Base-by-base conservation (phyloP, 2,329 filamentous ascomycete species). In the Cercospora sp. region DNA sequence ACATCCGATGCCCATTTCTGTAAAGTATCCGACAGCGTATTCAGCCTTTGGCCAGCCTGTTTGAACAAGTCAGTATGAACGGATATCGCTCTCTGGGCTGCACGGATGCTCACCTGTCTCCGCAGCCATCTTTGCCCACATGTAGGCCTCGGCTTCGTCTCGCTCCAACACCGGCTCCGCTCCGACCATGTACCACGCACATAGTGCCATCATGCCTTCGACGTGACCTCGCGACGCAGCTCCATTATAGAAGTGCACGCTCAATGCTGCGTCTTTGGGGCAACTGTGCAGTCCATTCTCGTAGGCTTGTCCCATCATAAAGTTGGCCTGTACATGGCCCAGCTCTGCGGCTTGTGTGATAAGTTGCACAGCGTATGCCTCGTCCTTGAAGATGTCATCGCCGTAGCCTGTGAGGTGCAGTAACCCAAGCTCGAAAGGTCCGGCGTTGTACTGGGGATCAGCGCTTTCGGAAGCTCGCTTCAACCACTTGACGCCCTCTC, bases 171-270 rank as follows among this genome's bases (percentile, higher is more conserved):
- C 89, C 0, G 94, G 93, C 73, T 94, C 91, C 1, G 95, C 95
- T 10, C 95, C 95, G 48, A 98, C 91, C 86, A 98, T 91, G 79
- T 98, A 99, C 95, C 95, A 99, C 10, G 95, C 95, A 80, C 95
- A 99, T 8, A 99, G 84, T 4, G 94, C 94, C 94, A 99, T 97
- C 93, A 98, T 98, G 59, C 93, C 94, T 59, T 89, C 87, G 0
- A 93, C 85, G 76, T 97, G 91, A 1, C 92, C 93, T 57, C 87
- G 85, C 76, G 96, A 91, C 2, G 95, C 95, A 12, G 95, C 94
- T 28, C 90, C 90, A 1, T 94, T 99, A 82, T 99, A 99, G 78
- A 97, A 99, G 79, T 99, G 95, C 9, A 99, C 93, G 72, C 93
- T 97, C 63, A 99, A 83, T 1, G 94, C 93, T 1, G 95, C 93